phyloP scores from a whole-genome alignment of 2,329 filamentous ascomycete species.

The Botryotinia narcissicola region DNA sequence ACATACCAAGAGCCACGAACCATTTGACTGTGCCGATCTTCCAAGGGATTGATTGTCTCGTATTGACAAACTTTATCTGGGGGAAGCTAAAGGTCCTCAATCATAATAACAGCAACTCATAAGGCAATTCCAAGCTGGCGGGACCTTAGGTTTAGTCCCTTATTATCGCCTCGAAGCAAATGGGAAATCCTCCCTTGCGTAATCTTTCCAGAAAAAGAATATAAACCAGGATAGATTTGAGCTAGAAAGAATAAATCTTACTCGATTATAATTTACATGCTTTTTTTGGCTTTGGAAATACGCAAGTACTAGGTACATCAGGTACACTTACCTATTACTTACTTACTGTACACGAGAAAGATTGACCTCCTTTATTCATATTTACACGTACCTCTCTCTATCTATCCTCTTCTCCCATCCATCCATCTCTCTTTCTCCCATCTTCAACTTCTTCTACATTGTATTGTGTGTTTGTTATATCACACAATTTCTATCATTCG shows the following conservation, averaged over 20 bases:
- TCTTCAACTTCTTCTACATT: background rate
- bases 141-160: background rate
- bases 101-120: background rate
- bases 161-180: background rate
- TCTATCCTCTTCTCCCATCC: background rate
- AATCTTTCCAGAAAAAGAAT: background rate
- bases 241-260: background rate
- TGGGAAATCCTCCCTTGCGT: conserved; percentile 3
- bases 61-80: conserved; percentile 5
- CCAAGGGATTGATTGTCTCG: background rate
- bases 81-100: background rate
- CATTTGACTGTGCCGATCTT: background rate
- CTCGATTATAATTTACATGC: background rate
- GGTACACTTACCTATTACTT: background rate
- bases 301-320: background rate
- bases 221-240: background rate
- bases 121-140: background rate
- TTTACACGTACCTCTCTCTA: background rate
- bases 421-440: background rate
- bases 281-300: background rate
- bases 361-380: conserved; percentile 15
- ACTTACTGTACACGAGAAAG: background rate
- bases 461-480: background rate
- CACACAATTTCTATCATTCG: background rate
- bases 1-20: no score